Percentiles rank a stretch among this genome's conserved stretches.
These are phyloP conservation scores for Amanita pallidorosea DNA, from an alignment of 768 basidiomycete species.

Conservation along the genomic window DNA sequence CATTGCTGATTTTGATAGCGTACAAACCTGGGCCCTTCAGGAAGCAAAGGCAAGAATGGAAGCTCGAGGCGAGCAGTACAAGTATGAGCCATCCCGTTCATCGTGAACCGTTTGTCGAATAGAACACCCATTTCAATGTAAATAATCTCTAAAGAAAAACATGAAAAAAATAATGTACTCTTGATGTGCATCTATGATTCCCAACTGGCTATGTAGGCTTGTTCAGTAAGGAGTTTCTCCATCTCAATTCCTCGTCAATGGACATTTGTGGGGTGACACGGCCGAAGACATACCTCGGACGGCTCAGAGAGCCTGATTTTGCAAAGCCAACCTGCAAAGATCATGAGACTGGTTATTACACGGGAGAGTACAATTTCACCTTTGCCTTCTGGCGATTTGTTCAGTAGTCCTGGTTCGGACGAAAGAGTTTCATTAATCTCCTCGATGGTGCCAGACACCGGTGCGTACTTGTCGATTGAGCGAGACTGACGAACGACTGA, in stretches of 20 bases:
- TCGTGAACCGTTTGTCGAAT: conserved; percentile 13
- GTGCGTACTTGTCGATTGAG: conserved; percentile 58
- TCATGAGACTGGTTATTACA: background rate
- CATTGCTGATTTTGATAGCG: conserved; percentile 30
- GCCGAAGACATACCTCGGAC: conserved; percentile 45
- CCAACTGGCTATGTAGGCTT: conserved; percentile 52
- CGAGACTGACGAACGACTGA: conserved; percentile 7
- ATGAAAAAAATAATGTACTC: background rate
- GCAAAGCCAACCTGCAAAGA: conserved; percentile 83
- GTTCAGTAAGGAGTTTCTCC: conserved; percentile 58
- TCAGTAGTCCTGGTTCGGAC: conserved; percentile 67
- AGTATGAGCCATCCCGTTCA: conserved; percentile 51
- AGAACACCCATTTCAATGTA: background rate
- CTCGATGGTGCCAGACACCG: conserved; percentile 75
- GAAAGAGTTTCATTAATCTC: conserved; percentile 70
- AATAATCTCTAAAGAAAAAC: background rate
- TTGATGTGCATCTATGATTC: conserved; percentile 12
- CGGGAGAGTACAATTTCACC: conserved; percentile 33
- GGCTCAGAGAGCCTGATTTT: conserved; percentile 78
- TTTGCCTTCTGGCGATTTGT: conserved; percentile 76
- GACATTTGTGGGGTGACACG: too few species aligned
- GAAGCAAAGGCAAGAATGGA: conserved; percentile 90
- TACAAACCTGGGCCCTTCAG: conserved; percentile 85
- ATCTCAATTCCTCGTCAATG: conserved; percentile 30
- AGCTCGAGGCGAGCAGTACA: conserved; percentile 82